Evolutionary conservation across 1,139 yeast species (phyloP), one percentile per base, ranked within the genome.

Genomic region (Yamadazyma dendronema): DNA sequence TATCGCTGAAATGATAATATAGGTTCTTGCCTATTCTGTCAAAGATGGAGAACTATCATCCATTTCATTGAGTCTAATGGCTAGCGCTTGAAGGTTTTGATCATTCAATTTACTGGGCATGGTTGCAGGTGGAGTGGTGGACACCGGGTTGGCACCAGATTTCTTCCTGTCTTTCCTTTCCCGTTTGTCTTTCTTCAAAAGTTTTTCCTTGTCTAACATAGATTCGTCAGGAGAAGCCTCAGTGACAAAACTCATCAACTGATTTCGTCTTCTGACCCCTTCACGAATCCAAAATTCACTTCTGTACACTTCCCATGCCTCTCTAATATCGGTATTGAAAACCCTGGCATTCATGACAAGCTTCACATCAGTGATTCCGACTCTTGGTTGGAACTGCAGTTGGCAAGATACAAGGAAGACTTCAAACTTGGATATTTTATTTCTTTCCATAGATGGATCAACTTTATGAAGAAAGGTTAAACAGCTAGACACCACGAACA

Each of bases 231-330:
- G 46, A 17, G 39, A 15, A n/a, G 40, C 43, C 3, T 48, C 55
- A 22, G 53, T 53, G 12, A 59, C 56, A 45, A 70, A 67, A 25
- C 65, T 62, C 46, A 71, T 49, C 50, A 73, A 57, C 29, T 62
- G 59, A 35, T 67, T 66, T 30, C 88, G 66, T 48, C 90, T 66
- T 49, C 95, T 73, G 5, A 81, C 79, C 1, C 89, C 84, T 57
- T 89, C 97, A 49, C 84, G 74, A 23, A 81, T 79, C 97, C 97
- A 92, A 55, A 89, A 92, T 56, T 90, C 97, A 51, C 87, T 87
- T 41, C 98, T 66, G 53, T 90, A 92, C 33, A 88, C 61, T 53
- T 92, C 98, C 98, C 98, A 92, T 10, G 90, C 94, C 56, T 90
- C 97, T 47, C 96, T 72, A 3, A 86, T 79, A 39, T 86, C 94